Evolutionary conservation across 257 asterid genomes (phyloP).

Genomic region (Mentha longifolia): DNA sequence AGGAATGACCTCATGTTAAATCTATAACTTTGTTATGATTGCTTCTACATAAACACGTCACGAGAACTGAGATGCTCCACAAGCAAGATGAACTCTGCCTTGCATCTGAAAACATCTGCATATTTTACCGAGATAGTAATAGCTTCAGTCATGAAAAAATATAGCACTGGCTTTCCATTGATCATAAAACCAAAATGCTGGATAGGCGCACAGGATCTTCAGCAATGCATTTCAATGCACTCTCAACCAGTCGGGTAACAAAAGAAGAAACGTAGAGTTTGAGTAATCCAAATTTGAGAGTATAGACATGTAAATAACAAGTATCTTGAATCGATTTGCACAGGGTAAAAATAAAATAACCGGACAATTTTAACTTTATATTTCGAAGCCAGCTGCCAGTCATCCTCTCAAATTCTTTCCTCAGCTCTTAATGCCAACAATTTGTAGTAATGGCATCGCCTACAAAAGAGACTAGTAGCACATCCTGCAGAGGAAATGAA

Average conservation of each 20-base stretch:
- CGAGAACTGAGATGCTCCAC: background rate
- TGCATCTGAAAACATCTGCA: no score
- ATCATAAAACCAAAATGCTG: background rate
- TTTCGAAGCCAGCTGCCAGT: constrained; percentile 23
- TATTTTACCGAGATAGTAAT: no score
- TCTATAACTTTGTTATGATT: no score
- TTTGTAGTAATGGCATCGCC: constrained; percentile 16
- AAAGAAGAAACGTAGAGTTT: constrained; percentile 17
- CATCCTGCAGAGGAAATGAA: constrained; percentile 33
- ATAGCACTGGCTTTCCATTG: background rate
- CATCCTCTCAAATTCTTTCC: constrained; percentile 23
- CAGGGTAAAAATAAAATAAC: constrained; percentile 15
- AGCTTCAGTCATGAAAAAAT: background rate
- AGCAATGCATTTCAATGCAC: constrained; percentile 21
- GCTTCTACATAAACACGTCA: no score
- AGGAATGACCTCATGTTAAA: no score
- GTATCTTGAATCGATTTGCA: constrained; percentile 21
- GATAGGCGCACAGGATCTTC: constrained; percentile 12
- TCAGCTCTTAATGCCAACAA: background rate
- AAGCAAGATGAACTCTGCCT: background rate
- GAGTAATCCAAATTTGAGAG: constrained; percentile 29
- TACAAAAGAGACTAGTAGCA: constrained; percentile 23
- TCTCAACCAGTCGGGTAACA: background rate
- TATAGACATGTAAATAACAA: constrained; percentile 26
- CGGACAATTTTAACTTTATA: constrained; percentile 15